phyloP scores from a whole-genome alignment of 108 stramenopile species.

The Chaetoceros muelleri region DNA sequence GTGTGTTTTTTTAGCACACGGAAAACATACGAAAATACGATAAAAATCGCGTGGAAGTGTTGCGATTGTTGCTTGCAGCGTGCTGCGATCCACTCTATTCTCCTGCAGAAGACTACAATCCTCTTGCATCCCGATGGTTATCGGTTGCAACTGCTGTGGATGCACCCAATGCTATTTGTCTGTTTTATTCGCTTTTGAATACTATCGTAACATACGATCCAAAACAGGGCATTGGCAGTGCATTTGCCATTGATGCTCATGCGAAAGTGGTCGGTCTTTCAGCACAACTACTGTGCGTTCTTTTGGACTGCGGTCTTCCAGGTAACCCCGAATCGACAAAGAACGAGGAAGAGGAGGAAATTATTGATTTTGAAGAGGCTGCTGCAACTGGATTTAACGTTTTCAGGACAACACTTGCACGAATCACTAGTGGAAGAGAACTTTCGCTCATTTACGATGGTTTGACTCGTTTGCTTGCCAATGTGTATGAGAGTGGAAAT shows the following conservation, averaged over 20 bases:
- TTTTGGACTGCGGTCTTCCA: slow-evolving; percentile 82
- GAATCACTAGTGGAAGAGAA: slow-evolving; percentile 59
- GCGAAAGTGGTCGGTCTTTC: slow-evolving; percentile 73
- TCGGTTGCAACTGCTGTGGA: slow-evolving; percentile 77
- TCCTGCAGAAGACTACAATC: slow-evolving; percentile 86
- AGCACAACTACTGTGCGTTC: slow-evolving; percentile 75
- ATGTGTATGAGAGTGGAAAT: slow-evolving; percentile 66
- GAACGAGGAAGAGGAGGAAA: slow-evolving; percentile 49
- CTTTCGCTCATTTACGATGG: slow-evolving; percentile 78
- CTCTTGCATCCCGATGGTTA: slow-evolving; percentile 76
- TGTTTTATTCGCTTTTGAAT: slow-evolving; percentile 90
- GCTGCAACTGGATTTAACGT: slow-evolving; percentile 80
- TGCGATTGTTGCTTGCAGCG: slow-evolving; percentile 78
- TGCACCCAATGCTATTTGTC: slow-evolving; percentile 86
- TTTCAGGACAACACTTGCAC: slow-evolving; percentile 72
- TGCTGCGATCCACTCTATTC: slow-evolving; percentile 91
- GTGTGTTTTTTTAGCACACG: neutral
- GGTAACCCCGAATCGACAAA: slow-evolving; percentile 55
- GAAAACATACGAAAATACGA: slow-evolving; percentile 72
- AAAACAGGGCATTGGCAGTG: slow-evolving; percentile 34
- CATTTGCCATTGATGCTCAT: slow-evolving; percentile 41
- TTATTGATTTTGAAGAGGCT: slow-evolving; percentile 47
- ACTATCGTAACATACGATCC: slow-evolving; percentile 85
- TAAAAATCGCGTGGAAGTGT: slow-evolving; percentile 87
- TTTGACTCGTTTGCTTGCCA: slow-evolving; percentile 76